Evolutionary conservation across 768 basidiomycete genomes (phyloP).

Genomic region (Trametes cingulata): DNA sequence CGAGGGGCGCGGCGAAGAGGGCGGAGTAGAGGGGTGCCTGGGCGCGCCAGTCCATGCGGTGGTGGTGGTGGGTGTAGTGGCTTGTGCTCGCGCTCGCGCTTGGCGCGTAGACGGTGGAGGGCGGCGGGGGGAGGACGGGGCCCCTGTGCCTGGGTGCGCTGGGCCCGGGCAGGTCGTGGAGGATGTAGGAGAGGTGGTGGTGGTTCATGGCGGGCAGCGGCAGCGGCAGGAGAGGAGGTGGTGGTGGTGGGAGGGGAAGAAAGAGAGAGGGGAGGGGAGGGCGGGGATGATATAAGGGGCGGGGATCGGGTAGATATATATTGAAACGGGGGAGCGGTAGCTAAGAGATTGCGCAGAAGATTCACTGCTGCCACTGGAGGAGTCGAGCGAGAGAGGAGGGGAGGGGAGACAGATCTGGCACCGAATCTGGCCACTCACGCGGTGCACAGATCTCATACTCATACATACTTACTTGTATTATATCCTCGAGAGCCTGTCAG

Average conservation of each 20-base stretch:
- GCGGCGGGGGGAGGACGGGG: conserved; percentile 13
- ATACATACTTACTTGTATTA: too few species aligned
- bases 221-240: not conserved
- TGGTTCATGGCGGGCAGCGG: conserved; percentile 28
- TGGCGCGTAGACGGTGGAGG: conserved; percentile 2
- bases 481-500: too few species aligned
- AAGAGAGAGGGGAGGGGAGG: not conserved
- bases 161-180: conserved; percentile 24
- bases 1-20: conserved; percentile 19
- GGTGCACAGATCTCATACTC: too few species aligned
- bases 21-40: conserved; percentile 11
- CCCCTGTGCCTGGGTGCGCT: conserved; percentile 8
- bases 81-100: conserved; percentile 10
- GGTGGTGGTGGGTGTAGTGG: conserved; percentile 11
- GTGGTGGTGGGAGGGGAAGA: too few species aligned
- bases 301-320: conserved; percentile 11
- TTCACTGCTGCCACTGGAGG: too few species aligned
- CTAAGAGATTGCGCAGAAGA: conserved; percentile 28
- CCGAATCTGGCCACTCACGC: too few species aligned
- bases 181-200: conserved; percentile 24
- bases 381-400: conserved; percentile 17
- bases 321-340: conserved; percentile 9
- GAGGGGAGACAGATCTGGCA: not conserved
- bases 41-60: conserved; percentile 6
- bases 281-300: conserved; percentile 20